These are phyloP conservation scores for Xylaria telfairii DNA, from an alignment of 495 filamentous ascomycete genomes.

Conservation along the genomic window DNA sequence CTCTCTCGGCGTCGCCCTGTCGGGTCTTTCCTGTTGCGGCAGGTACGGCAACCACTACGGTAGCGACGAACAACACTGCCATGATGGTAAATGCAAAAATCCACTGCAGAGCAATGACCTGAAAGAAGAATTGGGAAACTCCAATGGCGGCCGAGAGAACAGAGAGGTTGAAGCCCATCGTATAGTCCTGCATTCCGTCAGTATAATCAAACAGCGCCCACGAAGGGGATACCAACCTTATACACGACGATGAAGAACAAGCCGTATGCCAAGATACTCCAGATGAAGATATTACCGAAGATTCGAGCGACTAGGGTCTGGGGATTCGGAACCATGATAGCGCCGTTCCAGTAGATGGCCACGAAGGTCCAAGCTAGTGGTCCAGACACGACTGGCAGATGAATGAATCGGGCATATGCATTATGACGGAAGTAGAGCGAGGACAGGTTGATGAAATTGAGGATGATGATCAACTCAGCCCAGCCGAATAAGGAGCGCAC, in stretches of 20 bases:
- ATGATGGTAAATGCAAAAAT: conserved; percentile 89
- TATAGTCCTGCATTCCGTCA: conserved; percentile 65
- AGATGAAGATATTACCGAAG: conserved; percentile 84
- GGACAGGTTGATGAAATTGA: conserved; percentile 81
- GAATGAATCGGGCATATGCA: conserved; percentile 70
- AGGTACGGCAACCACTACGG: conserved; percentile 67
- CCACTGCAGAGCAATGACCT: conserved; percentile 82
- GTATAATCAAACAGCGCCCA: conserved; percentile 1
- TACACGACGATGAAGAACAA: conserved; percentile 70
- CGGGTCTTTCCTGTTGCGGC: conserved; percentile 60
- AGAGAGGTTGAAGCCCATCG: conserved; percentile 78
- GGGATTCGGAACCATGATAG: conserved; percentile 69
- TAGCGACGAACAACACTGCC: conserved; percentile 70
- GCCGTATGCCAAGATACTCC: conserved; percentile 78
- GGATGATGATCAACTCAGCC: conserved; percentile 75
- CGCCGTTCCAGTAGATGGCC: conserved; percentile 85
- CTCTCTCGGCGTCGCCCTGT: conserved; percentile 54
- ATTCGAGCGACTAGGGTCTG: conserved; percentile 67
- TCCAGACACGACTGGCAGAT: conserved; percentile 73
- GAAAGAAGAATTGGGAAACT: conserved; percentile 73
- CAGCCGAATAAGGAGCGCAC: conserved; percentile 72
- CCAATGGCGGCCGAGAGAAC: conserved; percentile 76
- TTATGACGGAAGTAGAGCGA: conserved; percentile 80
- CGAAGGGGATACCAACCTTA: conserved; percentile 50
- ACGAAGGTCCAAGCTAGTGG: conserved; percentile 86